These are phyloP conservation scores for Alternaria atra DNA, from an alignment of 2,329 filamentous ascomycete species.

Conservation along the genomic window DNA sequence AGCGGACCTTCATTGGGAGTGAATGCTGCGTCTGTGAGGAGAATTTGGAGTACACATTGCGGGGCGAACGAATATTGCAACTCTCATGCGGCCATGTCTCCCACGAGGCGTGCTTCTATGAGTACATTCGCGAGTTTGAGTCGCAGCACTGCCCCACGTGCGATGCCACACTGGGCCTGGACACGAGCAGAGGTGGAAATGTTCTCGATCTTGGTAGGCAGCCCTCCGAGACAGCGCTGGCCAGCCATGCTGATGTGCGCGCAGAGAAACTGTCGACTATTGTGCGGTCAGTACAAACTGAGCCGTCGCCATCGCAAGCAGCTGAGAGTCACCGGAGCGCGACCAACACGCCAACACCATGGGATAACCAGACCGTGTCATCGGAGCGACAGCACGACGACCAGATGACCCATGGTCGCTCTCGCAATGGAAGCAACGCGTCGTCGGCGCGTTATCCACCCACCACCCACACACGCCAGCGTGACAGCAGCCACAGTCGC, in stretches of 20 bases:
- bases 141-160: conserved; percentile 94
- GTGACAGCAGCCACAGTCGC: conserved; percentile 52
- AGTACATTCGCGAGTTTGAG: conserved; percentile 95
- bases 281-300: conserved; percentile 81
- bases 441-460: conserved; percentile 44
- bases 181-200: conserved; percentile 92
- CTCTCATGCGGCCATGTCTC: conserved; percentile 97
- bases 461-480: conserved; percentile 38
- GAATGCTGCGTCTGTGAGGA: conserved; percentile 98
- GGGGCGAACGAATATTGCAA: conserved; percentile 91
- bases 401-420: conserved; percentile 53
- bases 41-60: conserved; percentile 91
- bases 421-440: conserved; percentile 47
- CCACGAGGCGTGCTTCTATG: conserved; percentile 98
- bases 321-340: conserved; percentile 52
- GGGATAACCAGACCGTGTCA: conserved; percentile 65
- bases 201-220: conserved; percentile 78
- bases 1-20: conserved; percentile 93
- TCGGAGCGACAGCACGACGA: conserved; percentile 54
- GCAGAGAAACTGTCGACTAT: conserved; percentile 94
- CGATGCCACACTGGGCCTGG: conserved; percentile 87
- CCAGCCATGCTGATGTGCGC: conserved; percentile 25
- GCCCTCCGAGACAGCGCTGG: conserved; percentile 33
- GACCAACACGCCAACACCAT: conserved; percentile 69
- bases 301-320: conserved; percentile 53